These are phyloP conservation scores for Vigna hirtella DNA, from an alignment of 306 rosid species.

Conservation along the genomic window DNA sequence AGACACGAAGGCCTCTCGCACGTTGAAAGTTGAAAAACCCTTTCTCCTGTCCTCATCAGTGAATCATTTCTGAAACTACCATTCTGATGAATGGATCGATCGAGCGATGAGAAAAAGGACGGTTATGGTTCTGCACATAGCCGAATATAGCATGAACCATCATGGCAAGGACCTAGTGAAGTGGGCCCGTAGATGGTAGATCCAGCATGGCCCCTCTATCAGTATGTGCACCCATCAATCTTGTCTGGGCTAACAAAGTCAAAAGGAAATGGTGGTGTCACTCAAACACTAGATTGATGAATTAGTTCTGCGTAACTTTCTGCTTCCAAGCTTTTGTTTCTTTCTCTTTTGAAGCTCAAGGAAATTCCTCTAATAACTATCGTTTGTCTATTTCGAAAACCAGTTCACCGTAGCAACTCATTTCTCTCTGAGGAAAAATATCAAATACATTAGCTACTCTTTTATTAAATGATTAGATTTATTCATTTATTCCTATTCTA, in stretches of 20 bases:
- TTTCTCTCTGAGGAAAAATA: no score
- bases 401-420: no score
- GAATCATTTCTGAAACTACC: no score
- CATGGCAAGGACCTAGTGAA: conserved; percentile 6
- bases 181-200: conserved; percentile 18
- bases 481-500: no score
- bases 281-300: neutral
- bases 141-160: conserved; percentile 23
- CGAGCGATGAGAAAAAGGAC: neutral
- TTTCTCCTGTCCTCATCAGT: neutral
- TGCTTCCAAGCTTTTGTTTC: neutral
- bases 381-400: no score
- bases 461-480: no score
- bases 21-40: neutral
- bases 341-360: neutral
- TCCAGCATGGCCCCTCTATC: neutral
- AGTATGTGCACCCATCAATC: conserved; percentile 17
- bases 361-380: no score
- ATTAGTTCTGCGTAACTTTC: neutral
- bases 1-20: neutral
- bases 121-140: conserved; percentile 15
- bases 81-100: no score
- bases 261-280: conserved; percentile 1
- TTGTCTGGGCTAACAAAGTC: conserved; percentile 9
- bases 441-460: no score